Conservation (phyloP, 1,284 basidiomycete species). For the Microbotryomycetes sp. region DNA sequence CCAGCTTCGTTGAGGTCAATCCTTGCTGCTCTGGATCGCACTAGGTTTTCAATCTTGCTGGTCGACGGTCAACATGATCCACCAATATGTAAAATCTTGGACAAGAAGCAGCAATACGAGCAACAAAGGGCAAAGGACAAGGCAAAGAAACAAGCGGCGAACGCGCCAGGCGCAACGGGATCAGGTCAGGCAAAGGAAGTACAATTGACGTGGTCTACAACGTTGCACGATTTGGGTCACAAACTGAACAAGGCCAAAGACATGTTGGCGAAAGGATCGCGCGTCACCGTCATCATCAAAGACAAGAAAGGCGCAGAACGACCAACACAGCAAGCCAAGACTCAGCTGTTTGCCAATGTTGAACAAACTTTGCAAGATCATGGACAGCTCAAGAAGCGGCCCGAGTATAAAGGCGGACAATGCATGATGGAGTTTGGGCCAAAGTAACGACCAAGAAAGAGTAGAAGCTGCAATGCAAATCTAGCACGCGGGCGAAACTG, state of each 20-base stretch:
- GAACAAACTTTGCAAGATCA: background rate
- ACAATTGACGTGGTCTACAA: constrained; percentile 63
- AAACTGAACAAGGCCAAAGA: constrained; percentile 57
- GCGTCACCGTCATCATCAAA: constrained; percentile 51
- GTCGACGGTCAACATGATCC: constrained; percentile 21
- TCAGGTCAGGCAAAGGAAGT: constrained; percentile 53
- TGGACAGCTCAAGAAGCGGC: background rate
- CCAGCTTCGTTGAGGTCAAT: constrained; percentile 15
- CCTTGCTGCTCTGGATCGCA: constrained; percentile 22
- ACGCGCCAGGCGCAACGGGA: background rate
- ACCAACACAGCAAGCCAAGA: background rate
- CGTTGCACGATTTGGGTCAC: constrained; percentile 54
- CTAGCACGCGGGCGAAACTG: no score
- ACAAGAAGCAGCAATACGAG: constrained; percentile 41
- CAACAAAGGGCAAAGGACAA: constrained; percentile 31
- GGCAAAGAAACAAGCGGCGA: constrained; percentile 27
- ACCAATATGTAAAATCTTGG: constrained; percentile 42
- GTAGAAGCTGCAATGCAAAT: no score
- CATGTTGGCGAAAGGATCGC: constrained; percentile 54
- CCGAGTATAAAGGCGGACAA: background rate
- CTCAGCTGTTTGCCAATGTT: background rate
- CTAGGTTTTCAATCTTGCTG: constrained; percentile 18
- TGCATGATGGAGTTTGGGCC: background rate
- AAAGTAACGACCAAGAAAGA: background rate
- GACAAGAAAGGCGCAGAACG: constrained; percentile 11